Evolutionary conservation across 2,329 filamentous ascomycete species (phyloP).

Genomic region (Fusarium abutilonis): DNA sequence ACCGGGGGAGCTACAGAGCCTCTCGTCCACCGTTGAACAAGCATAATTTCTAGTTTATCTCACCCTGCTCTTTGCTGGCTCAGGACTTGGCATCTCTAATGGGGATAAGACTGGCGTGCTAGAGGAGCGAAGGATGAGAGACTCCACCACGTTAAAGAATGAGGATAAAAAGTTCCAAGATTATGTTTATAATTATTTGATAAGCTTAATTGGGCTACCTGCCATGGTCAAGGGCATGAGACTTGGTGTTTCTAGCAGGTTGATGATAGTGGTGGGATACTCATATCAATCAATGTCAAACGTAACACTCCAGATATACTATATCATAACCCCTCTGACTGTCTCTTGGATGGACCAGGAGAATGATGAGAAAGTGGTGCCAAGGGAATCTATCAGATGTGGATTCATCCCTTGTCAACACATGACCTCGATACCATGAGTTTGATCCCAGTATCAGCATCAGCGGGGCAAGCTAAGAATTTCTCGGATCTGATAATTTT

Average conservation of each 20-base stretch:
- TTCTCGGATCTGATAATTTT: slow-evolving; percentile 53
- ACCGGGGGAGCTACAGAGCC: slow-evolving; percentile 21
- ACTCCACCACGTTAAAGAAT: neutral
- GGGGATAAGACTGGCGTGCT: slow-evolving; percentile 13
- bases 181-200: too few relatives aligned
- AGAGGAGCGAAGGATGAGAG: slow-evolving; percentile 24
- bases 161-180: neutral
- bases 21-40: slow-evolving; percentile 25
- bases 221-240: neutral
- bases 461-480: slow-evolving; percentile 22
- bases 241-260: neutral
- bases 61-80: slow-evolving; percentile 2
- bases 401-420: neutral
- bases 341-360: too few relatives aligned
- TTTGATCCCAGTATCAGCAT: slow-evolving; percentile 1
- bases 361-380: too few relatives aligned
- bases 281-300: too few relatives aligned
- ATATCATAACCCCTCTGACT: too few relatives aligned
- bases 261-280: neutral
- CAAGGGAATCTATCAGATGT: neutral
- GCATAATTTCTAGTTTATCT: slow-evolving; percentile 27
- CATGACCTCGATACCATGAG: neutral
- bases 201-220: too few relatives aligned
- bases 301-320: too few relatives aligned
- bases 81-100: slow-evolving; percentile 29